A percentile compares a stretch with the other conserved stretches of the same genome.
Evolutionary conservation across 2,329 filamentous ascomycete genomes (phyloP).

Genomic region (Pseudocercospora pini-densiflorae): DNA sequence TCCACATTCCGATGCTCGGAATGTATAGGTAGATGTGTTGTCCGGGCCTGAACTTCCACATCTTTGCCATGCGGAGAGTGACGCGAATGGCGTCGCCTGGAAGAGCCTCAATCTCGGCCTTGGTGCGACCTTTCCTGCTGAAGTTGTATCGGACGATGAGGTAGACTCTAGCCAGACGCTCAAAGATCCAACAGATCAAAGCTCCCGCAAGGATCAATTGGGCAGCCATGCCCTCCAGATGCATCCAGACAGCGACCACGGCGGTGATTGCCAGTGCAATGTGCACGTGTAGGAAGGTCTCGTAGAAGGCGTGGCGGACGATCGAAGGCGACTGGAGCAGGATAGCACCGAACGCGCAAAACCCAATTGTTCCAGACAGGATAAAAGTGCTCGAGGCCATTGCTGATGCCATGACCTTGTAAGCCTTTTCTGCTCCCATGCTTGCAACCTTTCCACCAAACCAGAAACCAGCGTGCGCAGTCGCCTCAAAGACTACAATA

Average conservation of each 20-base stretch:
- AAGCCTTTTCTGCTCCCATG: constrained; percentile 51
- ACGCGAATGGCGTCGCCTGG: constrained; percentile 76
- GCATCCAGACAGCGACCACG: constrained; percentile 70
- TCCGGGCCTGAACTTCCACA: constrained; percentile 76
- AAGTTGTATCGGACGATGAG: constrained; percentile 69
- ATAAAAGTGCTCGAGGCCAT: constrained; percentile 55
- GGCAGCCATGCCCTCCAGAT: constrained; percentile 60
- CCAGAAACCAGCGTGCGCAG: constrained; percentile 69
- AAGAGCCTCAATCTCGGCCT: constrained; percentile 73
- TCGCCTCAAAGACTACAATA: constrained; percentile 71
- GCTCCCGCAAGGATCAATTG: constrained; percentile 66
- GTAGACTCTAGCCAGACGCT: constrained; percentile 64
- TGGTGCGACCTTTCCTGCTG: constrained; percentile 65
- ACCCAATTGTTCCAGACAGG: constrained; percentile 66
- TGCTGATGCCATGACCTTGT: constrained; percentile 49
- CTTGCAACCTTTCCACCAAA: constrained; percentile 51
- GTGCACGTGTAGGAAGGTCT: constrained; percentile 75
- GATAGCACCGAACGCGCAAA: constrained; percentile 65
- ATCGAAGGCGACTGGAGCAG: constrained; percentile 71
- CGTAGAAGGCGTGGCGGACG: constrained; percentile 78
- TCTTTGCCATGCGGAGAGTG: constrained; percentile 73
- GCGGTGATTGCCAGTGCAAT: constrained; percentile 65
- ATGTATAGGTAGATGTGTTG: constrained; percentile 83
- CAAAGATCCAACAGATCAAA: constrained; percentile 69
- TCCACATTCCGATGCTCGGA: constrained; percentile 71